These are phyloP conservation scores for Linnemannia elongata DNA, from an alignment of 192 early-diverging fungal genomes.

Conservation along the genomic window DNA sequence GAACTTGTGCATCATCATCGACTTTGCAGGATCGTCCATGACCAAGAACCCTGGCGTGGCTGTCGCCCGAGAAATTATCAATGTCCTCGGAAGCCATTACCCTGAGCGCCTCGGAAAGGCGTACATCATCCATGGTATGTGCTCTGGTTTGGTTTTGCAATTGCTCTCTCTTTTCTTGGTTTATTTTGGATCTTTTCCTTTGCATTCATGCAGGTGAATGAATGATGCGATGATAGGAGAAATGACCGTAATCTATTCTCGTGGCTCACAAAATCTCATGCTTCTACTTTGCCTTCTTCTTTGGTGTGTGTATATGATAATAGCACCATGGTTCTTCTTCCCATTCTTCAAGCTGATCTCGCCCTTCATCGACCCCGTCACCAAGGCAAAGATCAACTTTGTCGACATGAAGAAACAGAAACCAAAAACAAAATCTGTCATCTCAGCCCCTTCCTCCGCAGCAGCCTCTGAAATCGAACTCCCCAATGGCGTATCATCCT, in stretches of 20 bases:
- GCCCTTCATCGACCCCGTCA: slow-evolving; percentile 94
- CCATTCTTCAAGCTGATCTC: slow-evolving; percentile 86
- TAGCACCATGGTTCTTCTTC: slow-evolving; percentile 89
- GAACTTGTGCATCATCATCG: slow-evolving; percentile 83
- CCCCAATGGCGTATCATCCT: neutral
- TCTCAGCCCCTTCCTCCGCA: slow-evolving; percentile 40
- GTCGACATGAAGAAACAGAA: slow-evolving; percentile 73
- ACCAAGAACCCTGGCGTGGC: slow-evolving; percentile 77
- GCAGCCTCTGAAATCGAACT: slow-evolving; percentile 34
- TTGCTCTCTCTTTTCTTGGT: neutral
- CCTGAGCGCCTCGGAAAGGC: slow-evolving; percentile 85
- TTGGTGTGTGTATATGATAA: neutral
- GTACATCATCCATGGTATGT: slow-evolving; percentile 76
- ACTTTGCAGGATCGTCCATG: slow-evolving; percentile 79
- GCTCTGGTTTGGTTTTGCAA: neutral
- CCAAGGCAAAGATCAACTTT: slow-evolving; percentile 89
- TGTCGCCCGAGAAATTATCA: slow-evolving; percentile 83
- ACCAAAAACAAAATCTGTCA: slow-evolving; percentile 1
- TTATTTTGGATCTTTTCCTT: neutral
- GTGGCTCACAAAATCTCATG: neutral
- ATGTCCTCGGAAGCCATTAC: slow-evolving; percentile 89
- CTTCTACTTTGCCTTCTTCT: neutral
- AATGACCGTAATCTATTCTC: neutral
- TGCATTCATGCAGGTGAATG: neutral
- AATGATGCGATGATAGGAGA: neutral